Evolutionary conservation across 352 stramenopile species (phyloP), one percentile per base, ranked within the genome.

Genomic region (Stephanocyclus meneghinianus): DNA sequence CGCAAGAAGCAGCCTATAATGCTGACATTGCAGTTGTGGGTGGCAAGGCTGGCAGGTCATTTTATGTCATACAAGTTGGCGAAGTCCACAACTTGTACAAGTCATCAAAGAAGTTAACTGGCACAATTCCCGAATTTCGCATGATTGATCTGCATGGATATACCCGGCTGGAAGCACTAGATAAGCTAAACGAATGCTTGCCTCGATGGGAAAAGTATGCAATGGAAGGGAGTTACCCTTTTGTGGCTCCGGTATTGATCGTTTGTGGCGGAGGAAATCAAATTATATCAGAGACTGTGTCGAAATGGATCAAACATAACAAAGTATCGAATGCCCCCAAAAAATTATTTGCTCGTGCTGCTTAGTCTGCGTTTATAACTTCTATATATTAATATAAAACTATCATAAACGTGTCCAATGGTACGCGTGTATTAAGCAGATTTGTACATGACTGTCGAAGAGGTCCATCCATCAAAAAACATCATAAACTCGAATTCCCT

Each of bases 51-150:
- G 75, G 75, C 5, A 76, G 51, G 30, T 45, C 66, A 29, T 47
- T n/a, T 7, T 75, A 70, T 50, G 50, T 70, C 1, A 50, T 81
- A 30, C 66, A 75, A 30, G 65, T 81, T 8, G 74, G 74, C 2
- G 68, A 76, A 40, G 51, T 71, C 2, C 18, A 72, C 40, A 81
- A 82, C 56, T 62, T 77, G 48, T 77, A 82, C 66, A 81, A 73
- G 30, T 55, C 48, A 56, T 71, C 78, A 9, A 85, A 85, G 51
- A 68, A 55, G 47, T 42, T 61, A 50, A 15, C 1, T 44, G n/a
- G 4, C 15, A n/a, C 35, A 11, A 13, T 11, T 42, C 44, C 32
- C 7, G 11, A 13, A 35, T 45, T 30, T 10, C 40, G 35, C 18
- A 63, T 35, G 42, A 55, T 77, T 63, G 69, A 77, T 45, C 59